Conservation (phyloP, 495 filamentous ascomycete genomes). For the Penicillium nucicola region DNA sequence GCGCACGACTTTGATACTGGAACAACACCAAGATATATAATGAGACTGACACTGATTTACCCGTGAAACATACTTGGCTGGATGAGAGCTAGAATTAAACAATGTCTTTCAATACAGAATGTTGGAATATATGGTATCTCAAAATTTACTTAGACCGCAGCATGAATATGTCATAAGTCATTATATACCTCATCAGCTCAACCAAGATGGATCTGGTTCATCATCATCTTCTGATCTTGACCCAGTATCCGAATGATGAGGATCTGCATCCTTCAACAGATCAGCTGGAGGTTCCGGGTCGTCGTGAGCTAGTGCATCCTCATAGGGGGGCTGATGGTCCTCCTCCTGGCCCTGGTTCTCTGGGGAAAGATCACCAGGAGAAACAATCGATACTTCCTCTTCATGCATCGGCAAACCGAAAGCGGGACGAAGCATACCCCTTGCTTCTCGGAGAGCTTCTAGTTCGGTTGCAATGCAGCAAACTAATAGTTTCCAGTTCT, state of each 20-base stretch:
- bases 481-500: constrained; percentile 82
- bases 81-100: too few species aligned
- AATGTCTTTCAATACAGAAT: too few species aligned
- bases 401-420: constrained; percentile 16
- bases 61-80: too few species aligned
- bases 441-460: constrained; percentile 73
- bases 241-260: constrained; percentile 18
- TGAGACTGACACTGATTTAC: too few species aligned
- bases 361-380: constrained; percentile 6
- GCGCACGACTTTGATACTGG: background rate
- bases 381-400: constrained; percentile 1
- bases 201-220: constrained; percentile 48
- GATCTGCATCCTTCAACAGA: constrained; percentile 31
- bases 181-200: constrained; percentile 29
- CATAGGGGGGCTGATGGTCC: background rate
- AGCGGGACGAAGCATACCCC: constrained; percentile 55
- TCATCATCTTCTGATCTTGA: constrained; percentile 44
- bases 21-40: background rate
- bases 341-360: background rate
- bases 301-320: constrained; percentile 25
- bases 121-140: too few species aligned
- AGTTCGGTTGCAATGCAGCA: constrained; percentile 87
- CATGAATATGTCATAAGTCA: background rate
- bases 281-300: constrained; percentile 40
- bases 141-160: background rate